phyloP scores from a whole-genome alignment of 2,329 filamentous ascomycete genomes.

The Diaporthe citri region DNA sequence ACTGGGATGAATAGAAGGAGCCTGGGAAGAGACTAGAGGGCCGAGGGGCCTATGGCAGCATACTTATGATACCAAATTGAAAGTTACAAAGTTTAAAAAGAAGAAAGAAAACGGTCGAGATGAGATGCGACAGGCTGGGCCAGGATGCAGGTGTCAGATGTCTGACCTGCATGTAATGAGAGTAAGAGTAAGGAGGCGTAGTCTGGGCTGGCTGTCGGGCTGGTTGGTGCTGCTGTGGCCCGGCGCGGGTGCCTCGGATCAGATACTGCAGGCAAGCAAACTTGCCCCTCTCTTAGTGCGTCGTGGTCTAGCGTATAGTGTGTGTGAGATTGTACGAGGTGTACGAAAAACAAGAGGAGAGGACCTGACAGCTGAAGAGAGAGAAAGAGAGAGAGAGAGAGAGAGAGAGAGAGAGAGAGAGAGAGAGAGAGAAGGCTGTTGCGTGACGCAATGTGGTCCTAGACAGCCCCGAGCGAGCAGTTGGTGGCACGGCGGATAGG shows the following conservation, averaged over 20 bases:
- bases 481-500: not conserved
- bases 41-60: constrained; percentile 22
- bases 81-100: not conserved
- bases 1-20: not conserved
- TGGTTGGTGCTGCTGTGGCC: constrained; percentile 7
- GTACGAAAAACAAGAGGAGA: not conserved
- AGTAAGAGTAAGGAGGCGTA: constrained; percentile 16
- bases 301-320: not conserved
- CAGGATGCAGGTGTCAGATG: constrained; percentile 18
- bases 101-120: not conserved
- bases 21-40: not conserved
- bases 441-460: constrained; percentile 29
- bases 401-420: too few relatives aligned
- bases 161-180: constrained; percentile 15
- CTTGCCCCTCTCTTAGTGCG: not conserved
- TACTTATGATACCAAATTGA: not conserved
- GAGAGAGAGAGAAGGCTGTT: not conserved
- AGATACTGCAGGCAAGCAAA: constrained; percentile 15
- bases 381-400: too few relatives aligned
- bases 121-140: constrained; percentile 9
- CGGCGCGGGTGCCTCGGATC: constrained; percentile 20
- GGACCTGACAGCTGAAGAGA: not conserved
- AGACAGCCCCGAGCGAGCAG: not conserved
- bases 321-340: not conserved
- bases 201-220: constrained; percentile 10